Evolutionary conservation across 768 basidiomycete genomes (phyloP).

Genomic region (Leucocoprinus birnbaumii): DNA sequence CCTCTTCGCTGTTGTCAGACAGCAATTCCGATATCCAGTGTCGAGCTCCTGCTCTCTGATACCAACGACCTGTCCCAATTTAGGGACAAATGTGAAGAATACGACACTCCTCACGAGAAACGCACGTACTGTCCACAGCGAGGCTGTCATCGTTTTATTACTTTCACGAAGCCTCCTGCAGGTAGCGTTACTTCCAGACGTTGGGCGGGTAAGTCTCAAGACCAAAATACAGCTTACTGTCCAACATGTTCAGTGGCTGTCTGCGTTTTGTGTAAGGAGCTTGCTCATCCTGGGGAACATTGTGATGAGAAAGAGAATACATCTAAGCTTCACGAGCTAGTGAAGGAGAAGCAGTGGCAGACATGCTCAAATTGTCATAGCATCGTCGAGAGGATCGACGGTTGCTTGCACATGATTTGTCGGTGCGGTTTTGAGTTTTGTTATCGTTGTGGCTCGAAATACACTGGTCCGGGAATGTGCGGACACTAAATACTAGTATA

Average conservation of each 20-base stretch:
- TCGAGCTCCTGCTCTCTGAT: slow-evolving; percentile 1
- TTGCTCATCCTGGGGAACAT: slow-evolving; percentile 9
- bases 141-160: slow-evolving; percentile 11
- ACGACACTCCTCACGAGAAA: not conserved
- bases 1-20: slow-evolving; percentile 14
- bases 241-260: not conserved
- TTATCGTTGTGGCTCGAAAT: slow-evolving; percentile 59
- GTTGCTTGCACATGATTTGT: slow-evolving; percentile 68
- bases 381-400: slow-evolving; percentile 51
- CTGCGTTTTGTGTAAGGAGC: slow-evolving; percentile 11
- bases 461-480: not conserved
- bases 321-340: slow-evolving; percentile 35
- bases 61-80: not conserved
- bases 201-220: not conserved
- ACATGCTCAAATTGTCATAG: slow-evolving; percentile 56
- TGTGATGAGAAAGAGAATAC: slow-evolving; percentile 10
- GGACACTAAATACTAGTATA: no score
- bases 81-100: slow-evolving; percentile 9
- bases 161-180: not conserved
- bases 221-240: not conserved
- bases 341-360: slow-evolving; percentile 47
- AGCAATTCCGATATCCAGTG: not conserved
- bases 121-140: slow-evolving; percentile 11
- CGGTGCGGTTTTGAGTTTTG: slow-evolving; percentile 59
- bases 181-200: not conserved